Base-by-base conservation (phyloP, 2,329 filamentous ascomycete genomes). In the Xylariaceae sp. region DNA sequence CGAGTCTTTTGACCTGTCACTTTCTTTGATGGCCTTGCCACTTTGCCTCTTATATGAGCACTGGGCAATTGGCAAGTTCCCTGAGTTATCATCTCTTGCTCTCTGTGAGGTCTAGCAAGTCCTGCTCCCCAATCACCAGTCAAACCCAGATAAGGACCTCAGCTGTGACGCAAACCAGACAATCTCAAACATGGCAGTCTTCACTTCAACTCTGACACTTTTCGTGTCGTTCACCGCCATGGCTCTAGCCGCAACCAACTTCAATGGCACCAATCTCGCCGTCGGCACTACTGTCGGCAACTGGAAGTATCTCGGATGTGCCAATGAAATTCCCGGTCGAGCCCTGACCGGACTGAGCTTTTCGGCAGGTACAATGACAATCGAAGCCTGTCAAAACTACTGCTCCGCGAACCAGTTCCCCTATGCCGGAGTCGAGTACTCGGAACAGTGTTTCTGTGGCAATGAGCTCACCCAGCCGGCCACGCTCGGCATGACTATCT, bases 381-480 rank as follows among this genome's bases (percentile, higher is more conserved):
- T 55, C 39, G 52, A 55, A 34, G 46, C 32, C 35, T 56, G 54
- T 44, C 42, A 45, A 36, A 27, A 20, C n/a, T 56, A 45, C 46
- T 56, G 54, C 40, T 40, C 21, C 23, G 44, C 40, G 36, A 53
- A 54, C 47, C 49, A 48, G 36, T 49, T 37, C 22, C 42, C 44
- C 12, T 23, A 54, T 11, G 34, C 44, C 11, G 53, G 53, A 14
- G 42, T 55, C 37, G 51, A 55, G 44, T 52, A 52, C 47, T 47
- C 42, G 22, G 49, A 49, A 12, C 51, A 55, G 41, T 54, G 51
- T 45, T 55, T 47, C 42, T 55, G 51, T 36, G 53, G 51, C 34
- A 45, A 42, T 40, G n/a, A 11, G 21, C n/a, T 45, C 20, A 36
- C 36, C 19, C 8, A 11, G 16, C 42, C 37, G 16, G 32, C 48